Conservation (phyloP, 495 filamentous ascomycete genomes). For the Penicillium waksmanii region DNA sequence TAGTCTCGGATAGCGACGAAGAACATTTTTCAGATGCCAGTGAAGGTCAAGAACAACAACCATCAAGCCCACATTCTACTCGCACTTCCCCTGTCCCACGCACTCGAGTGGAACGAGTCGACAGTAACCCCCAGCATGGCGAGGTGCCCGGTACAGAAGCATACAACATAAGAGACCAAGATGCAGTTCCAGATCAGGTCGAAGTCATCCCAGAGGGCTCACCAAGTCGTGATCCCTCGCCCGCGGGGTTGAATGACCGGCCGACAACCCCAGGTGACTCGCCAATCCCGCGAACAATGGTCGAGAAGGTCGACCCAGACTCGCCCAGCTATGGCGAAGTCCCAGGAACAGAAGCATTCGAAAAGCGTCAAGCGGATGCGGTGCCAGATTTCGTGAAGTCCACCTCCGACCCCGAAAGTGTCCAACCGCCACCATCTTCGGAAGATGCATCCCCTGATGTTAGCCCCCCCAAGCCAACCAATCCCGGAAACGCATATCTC, state of each 20-base stretch:
- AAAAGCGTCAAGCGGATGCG: constrained; percentile 78
- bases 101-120: constrained; percentile 65
- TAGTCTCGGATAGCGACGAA: constrained; percentile 70
- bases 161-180: constrained; percentile 58
- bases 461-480: constrained; percentile 21
- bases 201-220: constrained; percentile 62
- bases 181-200: constrained; percentile 69
- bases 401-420: constrained; percentile 33
- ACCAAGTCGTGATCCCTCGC: constrained; percentile 50
- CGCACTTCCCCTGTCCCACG: constrained; percentile 60
- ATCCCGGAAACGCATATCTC: constrained; percentile 53
- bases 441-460: constrained; percentile 23
- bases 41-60: constrained; percentile 57
- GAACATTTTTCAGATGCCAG: constrained; percentile 93
- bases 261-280: constrained; percentile 55
- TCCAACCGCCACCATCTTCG: constrained; percentile 22
- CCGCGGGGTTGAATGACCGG: constrained; percentile 39
- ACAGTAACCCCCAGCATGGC: constrained; percentile 59
- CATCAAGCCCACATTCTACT: constrained; percentile 40
- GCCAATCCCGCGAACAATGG: constrained; percentile 78
- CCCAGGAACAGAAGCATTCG: constrained; percentile 79
- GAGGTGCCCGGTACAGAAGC: constrained; percentile 65
- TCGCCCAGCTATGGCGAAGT: constrained; percentile 80
- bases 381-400: constrained; percentile 70
- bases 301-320: constrained; percentile 74